Percentiles rank a stretch among this genome's conserved stretches.
These are phyloP conservation scores for Heliamphora pulchella DNA, from an alignment of 179 eudicot species.

Conservation along the genomic window DNA sequence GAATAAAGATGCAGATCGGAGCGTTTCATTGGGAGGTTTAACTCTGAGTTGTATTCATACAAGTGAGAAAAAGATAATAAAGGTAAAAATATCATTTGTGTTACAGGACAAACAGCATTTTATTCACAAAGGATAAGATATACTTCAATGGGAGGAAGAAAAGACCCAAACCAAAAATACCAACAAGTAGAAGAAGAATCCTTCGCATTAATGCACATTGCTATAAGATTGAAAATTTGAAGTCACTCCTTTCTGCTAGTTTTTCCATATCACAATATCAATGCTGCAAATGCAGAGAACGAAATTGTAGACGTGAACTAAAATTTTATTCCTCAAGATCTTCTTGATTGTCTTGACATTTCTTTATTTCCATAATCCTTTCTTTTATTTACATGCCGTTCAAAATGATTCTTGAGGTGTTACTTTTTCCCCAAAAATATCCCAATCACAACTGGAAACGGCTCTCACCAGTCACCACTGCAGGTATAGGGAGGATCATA, in stretches of 20 bases:
- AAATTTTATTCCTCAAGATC: background rate
- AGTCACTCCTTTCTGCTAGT: background rate
- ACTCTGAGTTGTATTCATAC: background rate
- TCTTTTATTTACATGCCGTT: background rate
- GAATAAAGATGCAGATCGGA: background rate
- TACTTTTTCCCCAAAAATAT: background rate
- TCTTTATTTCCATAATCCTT: background rate
- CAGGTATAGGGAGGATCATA: background rate
- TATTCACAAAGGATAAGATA: background rate
- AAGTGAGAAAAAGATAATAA: background rate
- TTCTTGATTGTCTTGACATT: background rate
- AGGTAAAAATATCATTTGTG: background rate
- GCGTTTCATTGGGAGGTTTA: background rate
- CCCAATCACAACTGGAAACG: background rate
- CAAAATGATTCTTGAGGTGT: background rate
- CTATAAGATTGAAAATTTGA: background rate
- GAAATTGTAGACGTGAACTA: background rate
- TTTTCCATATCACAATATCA: background rate
- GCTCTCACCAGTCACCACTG: background rate
- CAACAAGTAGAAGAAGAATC: conserved; percentile 1
- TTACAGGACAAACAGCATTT: background rate
- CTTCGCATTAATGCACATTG: background rate
- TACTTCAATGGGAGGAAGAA: background rate
- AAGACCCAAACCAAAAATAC: background rate
- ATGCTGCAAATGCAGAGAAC: background rate